Conservation (phyloP, 2,329 filamentous ascomycete genomes). For the Aspergillus spinulosporus region DNA sequence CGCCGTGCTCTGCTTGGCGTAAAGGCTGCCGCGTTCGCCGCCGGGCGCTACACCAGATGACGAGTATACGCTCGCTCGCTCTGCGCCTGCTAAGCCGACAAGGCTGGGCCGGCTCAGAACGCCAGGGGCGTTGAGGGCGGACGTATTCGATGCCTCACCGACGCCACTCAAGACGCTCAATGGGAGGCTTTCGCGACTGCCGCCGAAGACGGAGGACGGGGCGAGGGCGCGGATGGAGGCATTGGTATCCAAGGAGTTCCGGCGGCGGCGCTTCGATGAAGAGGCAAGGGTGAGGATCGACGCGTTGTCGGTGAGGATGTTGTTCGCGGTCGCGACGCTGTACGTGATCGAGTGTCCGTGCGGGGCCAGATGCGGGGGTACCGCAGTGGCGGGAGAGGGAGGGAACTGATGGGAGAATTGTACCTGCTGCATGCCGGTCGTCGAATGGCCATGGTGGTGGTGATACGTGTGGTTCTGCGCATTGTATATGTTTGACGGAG, state of each 20-base stretch:
- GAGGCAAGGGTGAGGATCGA: constrained; percentile 66
- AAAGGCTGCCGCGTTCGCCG: constrained; percentile 79
- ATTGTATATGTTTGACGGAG: constrained; percentile 51
- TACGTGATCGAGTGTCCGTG: constrained; percentile 59
- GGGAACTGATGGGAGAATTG: constrained; percentile 64
- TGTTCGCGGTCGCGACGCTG: constrained; percentile 62
- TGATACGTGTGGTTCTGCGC: constrained; percentile 32
- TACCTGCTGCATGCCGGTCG: constrained; percentile 43
- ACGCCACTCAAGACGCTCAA: constrained; percentile 61
- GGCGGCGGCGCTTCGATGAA: constrained; percentile 62
- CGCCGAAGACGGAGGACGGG: constrained; percentile 64
- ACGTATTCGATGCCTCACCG: constrained; percentile 45
- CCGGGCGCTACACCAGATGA: constrained; percentile 65
- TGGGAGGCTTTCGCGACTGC: constrained; percentile 63
- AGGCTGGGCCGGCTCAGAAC: constrained; percentile 52
- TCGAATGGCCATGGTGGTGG: constrained; percentile 35
- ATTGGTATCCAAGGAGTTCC: constrained; percentile 65
- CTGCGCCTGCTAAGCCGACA: constrained; percentile 56
- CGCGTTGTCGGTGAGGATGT: constrained; percentile 63
- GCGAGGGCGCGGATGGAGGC: constrained; percentile 66
- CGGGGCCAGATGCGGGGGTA: constrained; percentile 59
- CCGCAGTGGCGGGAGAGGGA: constrained; percentile 59
- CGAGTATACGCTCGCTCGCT: constrained; percentile 72
- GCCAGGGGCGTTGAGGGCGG: constrained; percentile 42
- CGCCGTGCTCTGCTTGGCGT: constrained; percentile 56